Percentiles rank a stretch among this genome's conserved stretches.
These are phyloP conservation scores for Coemansia sp. DNA, from an alignment of 192 early-diverging fungal species.

Conservation along the genomic window DNA sequence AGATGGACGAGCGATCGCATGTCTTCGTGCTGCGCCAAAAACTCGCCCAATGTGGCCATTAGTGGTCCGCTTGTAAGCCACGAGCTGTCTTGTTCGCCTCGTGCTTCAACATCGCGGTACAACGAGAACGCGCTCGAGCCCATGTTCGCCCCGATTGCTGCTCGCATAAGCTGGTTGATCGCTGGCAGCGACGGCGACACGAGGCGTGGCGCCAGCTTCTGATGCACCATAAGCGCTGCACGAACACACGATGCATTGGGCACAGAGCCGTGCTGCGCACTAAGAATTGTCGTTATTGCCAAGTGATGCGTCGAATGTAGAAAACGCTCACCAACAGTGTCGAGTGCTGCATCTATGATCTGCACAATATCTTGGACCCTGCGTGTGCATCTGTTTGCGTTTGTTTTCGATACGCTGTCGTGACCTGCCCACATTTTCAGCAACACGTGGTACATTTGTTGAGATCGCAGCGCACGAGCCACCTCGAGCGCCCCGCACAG, in stretches of 20 bases:
- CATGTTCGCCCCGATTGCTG: slow-evolving; percentile 10
- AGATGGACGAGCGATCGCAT: slow-evolving; percentile 29
- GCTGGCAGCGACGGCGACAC: slow-evolving; percentile 25
- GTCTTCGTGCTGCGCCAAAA: slow-evolving; percentile 15
- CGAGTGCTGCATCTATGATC: slow-evolving; percentile 11
- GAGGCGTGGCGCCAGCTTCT: slow-evolving; percentile 20
- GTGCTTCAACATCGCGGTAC: slow-evolving; percentile 22
- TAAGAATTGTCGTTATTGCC: slow-evolving; percentile 13
- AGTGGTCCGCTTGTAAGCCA: slow-evolving; percentile 14
- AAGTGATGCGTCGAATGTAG: slow-evolving; percentile 37
- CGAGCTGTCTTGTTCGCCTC: background rate
- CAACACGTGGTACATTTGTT: slow-evolving; percentile 15
- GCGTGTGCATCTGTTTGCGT: background rate
- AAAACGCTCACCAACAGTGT: slow-evolving; percentile 3
- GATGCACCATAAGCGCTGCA: slow-evolving; percentile 18
- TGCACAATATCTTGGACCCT: slow-evolving; percentile 14
- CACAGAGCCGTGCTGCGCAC: background rate
- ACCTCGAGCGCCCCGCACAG: slow-evolving; percentile 6
- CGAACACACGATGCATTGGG: background rate
- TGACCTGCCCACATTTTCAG: slow-evolving; percentile 18
- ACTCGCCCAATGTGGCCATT: slow-evolving; percentile 17
- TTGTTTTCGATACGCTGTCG: background rate
- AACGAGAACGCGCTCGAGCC: slow-evolving; percentile 12
- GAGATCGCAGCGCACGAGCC: slow-evolving; percentile 8
- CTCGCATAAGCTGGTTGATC: slow-evolving; percentile 21